A percentile compares a stretch with the other conserved stretches of the same genome.
These are phyloP conservation scores for Trypanosoma conorhini DNA, from an alignment of 208 protist genomes.

Conservation along the genomic window DNA sequence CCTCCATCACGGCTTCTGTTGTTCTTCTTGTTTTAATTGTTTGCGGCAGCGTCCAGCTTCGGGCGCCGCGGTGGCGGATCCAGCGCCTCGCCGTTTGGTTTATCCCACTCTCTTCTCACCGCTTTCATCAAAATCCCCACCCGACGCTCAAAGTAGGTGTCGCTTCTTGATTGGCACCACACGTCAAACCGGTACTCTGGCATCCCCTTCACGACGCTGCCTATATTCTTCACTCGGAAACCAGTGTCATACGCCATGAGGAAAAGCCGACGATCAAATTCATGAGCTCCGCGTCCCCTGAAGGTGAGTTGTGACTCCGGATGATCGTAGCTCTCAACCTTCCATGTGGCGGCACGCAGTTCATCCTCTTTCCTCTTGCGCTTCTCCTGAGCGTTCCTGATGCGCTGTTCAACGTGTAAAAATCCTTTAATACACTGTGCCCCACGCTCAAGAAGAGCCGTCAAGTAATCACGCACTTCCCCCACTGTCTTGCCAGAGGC, in stretches of 20 bases:
- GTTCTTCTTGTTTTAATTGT: conserved; percentile 14
- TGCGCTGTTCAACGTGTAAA: conserved; percentile 49
- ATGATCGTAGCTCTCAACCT: conserved; percentile 74
- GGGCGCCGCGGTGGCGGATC: conserved; percentile 9
- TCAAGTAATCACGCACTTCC: conserved; percentile 83
- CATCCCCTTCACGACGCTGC: conserved; percentile 41
- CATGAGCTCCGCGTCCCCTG: conserved; percentile 27
- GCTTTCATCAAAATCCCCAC: conserved; percentile 55
- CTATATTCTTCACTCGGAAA: conserved; percentile 42
- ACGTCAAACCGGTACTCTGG: conserved; percentile 85
- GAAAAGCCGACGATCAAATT: conserved; percentile 75
- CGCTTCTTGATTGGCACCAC: conserved; percentile 69
- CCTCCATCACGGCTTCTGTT: not conserved
- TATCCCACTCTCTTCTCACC: conserved; percentile 80
- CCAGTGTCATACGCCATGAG: conserved; percentile 70
- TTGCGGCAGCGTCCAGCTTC: conserved; percentile 15
- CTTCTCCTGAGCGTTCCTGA: conserved; percentile 47
- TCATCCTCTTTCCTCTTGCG: conserved; percentile 43
- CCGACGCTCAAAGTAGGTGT: conserved; percentile 57
- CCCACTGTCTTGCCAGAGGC: conserved; percentile 54
- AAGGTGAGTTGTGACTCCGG: conserved; percentile 71
- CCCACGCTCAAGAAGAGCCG: conserved; percentile 74
- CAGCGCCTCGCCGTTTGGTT: conserved; percentile 22
- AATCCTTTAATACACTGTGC: conserved; percentile 76
- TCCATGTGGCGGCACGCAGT: conserved; percentile 74